Percentiles rank a stretch among this genome's conserved stretches.
phyloP scores from a whole-genome alignment of 108 stramenopile genomes.

The Phaeodactylum tricornutum region DNA sequence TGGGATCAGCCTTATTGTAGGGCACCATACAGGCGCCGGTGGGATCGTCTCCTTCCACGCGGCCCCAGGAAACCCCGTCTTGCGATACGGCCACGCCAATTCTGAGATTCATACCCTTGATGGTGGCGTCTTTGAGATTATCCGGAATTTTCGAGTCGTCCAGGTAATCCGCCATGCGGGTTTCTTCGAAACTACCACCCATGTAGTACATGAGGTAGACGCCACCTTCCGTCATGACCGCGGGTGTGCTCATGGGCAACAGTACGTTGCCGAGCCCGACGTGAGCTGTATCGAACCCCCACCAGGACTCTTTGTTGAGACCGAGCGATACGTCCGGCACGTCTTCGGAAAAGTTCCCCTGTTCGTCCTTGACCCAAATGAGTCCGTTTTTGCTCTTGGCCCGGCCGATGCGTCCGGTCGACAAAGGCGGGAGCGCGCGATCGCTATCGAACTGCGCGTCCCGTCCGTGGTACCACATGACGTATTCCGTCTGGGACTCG shows the following conservation, averaged over 20 bases:
- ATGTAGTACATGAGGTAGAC: conserved; percentile 90
- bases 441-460: conserved; percentile 19
- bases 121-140: conserved; percentile 30
- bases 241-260: conserved; percentile 73
- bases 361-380: conserved; percentile 49
- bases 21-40: conserved; percentile 67
- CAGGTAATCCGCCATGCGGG: conserved; percentile 37
- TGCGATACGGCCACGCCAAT: conserved; percentile 87
- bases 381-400: conserved; percentile 65
- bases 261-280: conserved; percentile 82
- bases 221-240: conserved; percentile 72
- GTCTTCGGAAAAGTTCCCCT: conserved; percentile 45
- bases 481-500: conserved; percentile 39
- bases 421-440: conserved; percentile 49
- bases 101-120: conserved; percentile 83
- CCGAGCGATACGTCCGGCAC: conserved; percentile 59
- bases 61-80: conserved; percentile 83
- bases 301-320: conserved; percentile 85
- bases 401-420: conserved; percentile 71
- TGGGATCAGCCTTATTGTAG: conserved; percentile 38
- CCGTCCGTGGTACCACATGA: conserved; percentile 85
- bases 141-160: conserved; percentile 20
- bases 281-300: conserved; percentile 89
- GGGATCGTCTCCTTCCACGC: conserved; percentile 79
- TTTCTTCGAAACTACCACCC: conserved; percentile 81